Percentiles rank a stretch among this genome's conserved stretches.
These are phyloP conservation scores for Saccharomycopsis synnaedendra DNA, from an alignment of 805 yeast genomes.

Conservation along the genomic window DNA sequence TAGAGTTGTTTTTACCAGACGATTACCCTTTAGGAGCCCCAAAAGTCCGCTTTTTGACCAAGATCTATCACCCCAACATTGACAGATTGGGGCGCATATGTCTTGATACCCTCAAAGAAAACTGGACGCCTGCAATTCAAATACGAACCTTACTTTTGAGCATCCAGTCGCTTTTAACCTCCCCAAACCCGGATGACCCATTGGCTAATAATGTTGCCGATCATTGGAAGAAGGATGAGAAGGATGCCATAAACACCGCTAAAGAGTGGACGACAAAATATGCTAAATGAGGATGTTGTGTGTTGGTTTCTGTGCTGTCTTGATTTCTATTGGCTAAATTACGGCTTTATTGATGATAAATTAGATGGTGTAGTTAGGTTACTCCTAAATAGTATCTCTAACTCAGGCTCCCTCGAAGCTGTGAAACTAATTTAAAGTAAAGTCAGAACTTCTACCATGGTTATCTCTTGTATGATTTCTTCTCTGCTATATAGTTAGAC, in stretches of 20 bases:
- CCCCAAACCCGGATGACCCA: slow-evolving; percentile 98
- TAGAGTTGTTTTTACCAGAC: slow-evolving; percentile 86
- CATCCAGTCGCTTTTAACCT: slow-evolving; percentile 86
- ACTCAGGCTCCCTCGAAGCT: too few relatives aligned
- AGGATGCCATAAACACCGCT: slow-evolving; percentile 72
- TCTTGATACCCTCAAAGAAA: slow-evolving; percentile 79
- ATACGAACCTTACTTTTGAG: slow-evolving; percentile 85
- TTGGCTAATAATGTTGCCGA: slow-evolving; percentile 96
- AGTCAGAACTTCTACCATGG: too few relatives aligned
- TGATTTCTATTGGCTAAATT: too few relatives aligned
- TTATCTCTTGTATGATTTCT: too few relatives aligned
- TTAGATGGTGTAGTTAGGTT: too few relatives aligned
- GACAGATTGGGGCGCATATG: slow-evolving; percentile 94
- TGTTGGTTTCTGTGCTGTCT: too few relatives aligned
- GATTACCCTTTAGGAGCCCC: slow-evolving; percentile 99
- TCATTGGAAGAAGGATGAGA: slow-evolving; percentile 85
- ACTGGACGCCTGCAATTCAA: slow-evolving; percentile 97
- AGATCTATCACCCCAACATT: slow-evolving; percentile 92
- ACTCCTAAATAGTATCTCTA: too few relatives aligned
- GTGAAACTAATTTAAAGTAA: too few relatives aligned
- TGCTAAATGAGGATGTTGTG: slow-evolving; percentile 19
- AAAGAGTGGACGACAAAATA: slow-evolving; percentile 30
- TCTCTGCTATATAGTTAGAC: too few relatives aligned
- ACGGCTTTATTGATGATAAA: too few relatives aligned
- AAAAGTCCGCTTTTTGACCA: slow-evolving; percentile 85